Conservation (phyloP, 257 asterid species). For the Lantana camara region DNA sequence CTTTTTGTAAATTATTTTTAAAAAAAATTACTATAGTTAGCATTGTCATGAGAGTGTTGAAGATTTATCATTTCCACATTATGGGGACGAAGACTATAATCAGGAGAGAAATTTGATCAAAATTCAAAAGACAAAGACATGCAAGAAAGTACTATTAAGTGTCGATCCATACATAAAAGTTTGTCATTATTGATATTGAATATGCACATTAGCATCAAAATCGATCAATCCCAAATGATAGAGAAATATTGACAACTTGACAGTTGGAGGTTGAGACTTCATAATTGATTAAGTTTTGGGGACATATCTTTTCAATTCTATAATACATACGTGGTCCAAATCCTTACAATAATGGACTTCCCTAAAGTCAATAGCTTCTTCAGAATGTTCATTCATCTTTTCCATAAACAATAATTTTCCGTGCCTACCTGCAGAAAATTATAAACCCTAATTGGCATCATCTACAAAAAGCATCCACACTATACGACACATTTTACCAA, state of each 20-base stretch:
- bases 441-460: background rate
- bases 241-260: constrained; percentile 27
- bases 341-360: background rate
- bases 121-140: background rate
- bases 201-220: constrained; percentile 26
- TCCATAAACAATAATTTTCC: background rate
- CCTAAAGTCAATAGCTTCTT: constrained; percentile 40
- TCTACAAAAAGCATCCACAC: background rate
- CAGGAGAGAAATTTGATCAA: no score
- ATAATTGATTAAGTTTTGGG: constrained; percentile 19
- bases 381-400: constrained; percentile 10
- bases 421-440: constrained; percentile 26
- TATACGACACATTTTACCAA: background rate
- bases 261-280: constrained; percentile 41
- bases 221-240: constrained; percentile 26
- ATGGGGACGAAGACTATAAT: no score
- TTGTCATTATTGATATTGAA: no score
- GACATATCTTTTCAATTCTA: background rate
- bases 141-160: no score
- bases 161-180: no score
- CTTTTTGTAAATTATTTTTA: no score
- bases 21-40: no score
- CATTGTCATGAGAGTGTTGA: no score
- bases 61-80: no score
- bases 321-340: constrained; percentile 35